Percentiles rank a stretch among this genome's conserved stretches.
Evolutionary conservation across 192 early-diverging fungal species (phyloP).

Genomic region (Gryganskiella cystojenkinii): DNA sequence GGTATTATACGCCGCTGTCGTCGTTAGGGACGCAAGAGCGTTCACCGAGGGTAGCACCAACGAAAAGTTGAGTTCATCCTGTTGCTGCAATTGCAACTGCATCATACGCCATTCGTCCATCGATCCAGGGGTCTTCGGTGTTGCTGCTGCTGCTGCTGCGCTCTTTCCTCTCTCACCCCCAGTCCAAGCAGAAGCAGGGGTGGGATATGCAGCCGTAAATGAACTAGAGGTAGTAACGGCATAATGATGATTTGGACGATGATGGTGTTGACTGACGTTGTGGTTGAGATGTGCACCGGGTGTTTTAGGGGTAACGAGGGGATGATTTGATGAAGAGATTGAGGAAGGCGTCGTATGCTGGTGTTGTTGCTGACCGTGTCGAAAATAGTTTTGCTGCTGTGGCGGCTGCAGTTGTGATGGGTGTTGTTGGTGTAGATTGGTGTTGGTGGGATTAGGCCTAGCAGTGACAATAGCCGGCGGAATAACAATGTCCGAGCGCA

Average conservation of each 20-base stretch:
- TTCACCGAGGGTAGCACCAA: slow-evolving; percentile 15
- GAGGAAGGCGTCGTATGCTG: too few relatives aligned
- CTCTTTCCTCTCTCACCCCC: too few relatives aligned
- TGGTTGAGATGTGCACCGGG: background rate
- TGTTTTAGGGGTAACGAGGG: too few relatives aligned
- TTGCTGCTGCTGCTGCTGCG: background rate
- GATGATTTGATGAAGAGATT: too few relatives aligned
- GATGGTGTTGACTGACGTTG: slow-evolving; percentile 3
- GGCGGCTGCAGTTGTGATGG: too few relatives aligned
- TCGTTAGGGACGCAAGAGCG: background rate
- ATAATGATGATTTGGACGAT: background rate
- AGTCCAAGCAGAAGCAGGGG: slow-evolving; percentile 3
- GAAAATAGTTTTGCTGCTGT: background rate
- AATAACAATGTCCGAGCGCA: background rate
- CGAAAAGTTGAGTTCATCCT: slow-evolving; percentile 32
- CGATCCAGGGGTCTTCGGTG: slow-evolving; percentile 20
- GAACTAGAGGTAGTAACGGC: background rate
- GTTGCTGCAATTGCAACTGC: slow-evolving; percentile 46
- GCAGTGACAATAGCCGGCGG: slow-evolving; percentile 13
- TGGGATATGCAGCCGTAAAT: slow-evolving; percentile 5
- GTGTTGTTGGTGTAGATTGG: background rate
- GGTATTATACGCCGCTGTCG: background rate
- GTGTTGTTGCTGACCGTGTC: background rate
- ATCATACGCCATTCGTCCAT: slow-evolving; percentile 47
- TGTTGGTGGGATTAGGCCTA: background rate